These are phyloP conservation scores for Pleurotus platypus DNA, from an alignment of 768 basidiomycete genomes.

Conservation along the genomic window DNA sequence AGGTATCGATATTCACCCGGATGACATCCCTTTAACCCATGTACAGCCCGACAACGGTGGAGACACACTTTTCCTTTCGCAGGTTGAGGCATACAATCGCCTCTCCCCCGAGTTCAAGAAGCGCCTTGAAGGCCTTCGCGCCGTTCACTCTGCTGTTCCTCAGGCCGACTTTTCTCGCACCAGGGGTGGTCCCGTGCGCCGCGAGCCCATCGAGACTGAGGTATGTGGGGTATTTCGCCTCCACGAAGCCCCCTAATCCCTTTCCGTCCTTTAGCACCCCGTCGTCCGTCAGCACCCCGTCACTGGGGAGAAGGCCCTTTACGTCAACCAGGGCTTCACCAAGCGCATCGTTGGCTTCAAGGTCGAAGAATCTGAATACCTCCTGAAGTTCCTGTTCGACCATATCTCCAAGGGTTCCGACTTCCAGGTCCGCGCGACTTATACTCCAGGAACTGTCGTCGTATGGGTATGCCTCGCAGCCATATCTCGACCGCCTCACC, in stretches of 20 bases:
- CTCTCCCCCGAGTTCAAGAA: constrained; percentile 57
- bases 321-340: constrained; percentile 56
- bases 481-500: too few species aligned
- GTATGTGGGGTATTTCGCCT: constrained; percentile 17
- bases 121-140: constrained; percentile 52
- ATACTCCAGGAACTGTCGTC: constrained; percentile 51
- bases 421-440: constrained; percentile 46
- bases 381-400: constrained; percentile 52
- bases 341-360: constrained; percentile 52
- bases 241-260: neutral
- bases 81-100: constrained; percentile 57
- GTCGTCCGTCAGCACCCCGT: constrained; percentile 57
- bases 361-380: constrained; percentile 49
- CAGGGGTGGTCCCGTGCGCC: constrained; percentile 42
- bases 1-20: constrained; percentile 15
- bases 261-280: constrained; percentile 34
- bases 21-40: too few species aligned
- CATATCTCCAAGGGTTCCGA: constrained; percentile 49
- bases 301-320: constrained; percentile 61
- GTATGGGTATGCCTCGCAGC: constrained; percentile 40
- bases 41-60: constrained; percentile 37
- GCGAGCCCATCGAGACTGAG: constrained; percentile 46
- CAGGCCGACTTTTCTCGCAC: constrained; percentile 46
- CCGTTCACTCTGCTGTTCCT: constrained; percentile 51
- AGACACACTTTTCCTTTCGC: constrained; percentile 54